Base-by-base conservation (phyloP, 225 moss, liverwort and hornwort species). In the Climacium dendroides region DNA sequence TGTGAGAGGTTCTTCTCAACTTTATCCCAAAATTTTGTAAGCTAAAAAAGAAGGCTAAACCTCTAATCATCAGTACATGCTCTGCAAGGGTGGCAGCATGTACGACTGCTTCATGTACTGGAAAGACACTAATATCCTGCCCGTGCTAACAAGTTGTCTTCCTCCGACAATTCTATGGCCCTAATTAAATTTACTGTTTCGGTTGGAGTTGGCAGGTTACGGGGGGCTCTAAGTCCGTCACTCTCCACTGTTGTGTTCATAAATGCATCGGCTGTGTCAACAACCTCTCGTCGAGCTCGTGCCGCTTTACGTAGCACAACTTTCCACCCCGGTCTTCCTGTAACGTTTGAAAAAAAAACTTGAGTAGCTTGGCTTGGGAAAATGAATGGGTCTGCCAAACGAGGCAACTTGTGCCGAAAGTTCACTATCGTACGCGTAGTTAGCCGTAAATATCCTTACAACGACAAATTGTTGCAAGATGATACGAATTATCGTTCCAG, bases 1-100 rank as follows among this genome's bases (percentile, higher is more conserved):
- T 97, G 95, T 48, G 92, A 97, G 19, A 97, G 85, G 83, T 96
- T 97, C 81, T 97, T 96, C 89, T 97, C 95, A 75, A 96, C 95
- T 28, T 96, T 94, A 78, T 97, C 97, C 81, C 89, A 62, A 96
- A 97, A 87, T 94, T 94, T 83, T 97, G 9, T 10, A 10, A 34
- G 17, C 34, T 65, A 32, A 32, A 65, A 34, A 65, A 11, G 34
- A 34, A 6, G 64, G 34, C 34, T 65, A 35, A 16, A 34, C 34
- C 18, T 16, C 10, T 16, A 65, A 65, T 65, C 34, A 65, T 35
- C 64, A 34, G 19, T 35, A 65, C 34, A 65, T 65, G 64, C 64
- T 65, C 34, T 50, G 18, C 10, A 65, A 34, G 64, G 32, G 2
- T 35, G 34, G 64, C 7, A 65, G 18, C 64, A 65, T 65, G 19